Evolutionary conservation across 2,329 filamentous ascomycete genomes (phyloP), one percentile per base, ranked within the genome.

Genomic region (Trichoderma sp.): DNA sequence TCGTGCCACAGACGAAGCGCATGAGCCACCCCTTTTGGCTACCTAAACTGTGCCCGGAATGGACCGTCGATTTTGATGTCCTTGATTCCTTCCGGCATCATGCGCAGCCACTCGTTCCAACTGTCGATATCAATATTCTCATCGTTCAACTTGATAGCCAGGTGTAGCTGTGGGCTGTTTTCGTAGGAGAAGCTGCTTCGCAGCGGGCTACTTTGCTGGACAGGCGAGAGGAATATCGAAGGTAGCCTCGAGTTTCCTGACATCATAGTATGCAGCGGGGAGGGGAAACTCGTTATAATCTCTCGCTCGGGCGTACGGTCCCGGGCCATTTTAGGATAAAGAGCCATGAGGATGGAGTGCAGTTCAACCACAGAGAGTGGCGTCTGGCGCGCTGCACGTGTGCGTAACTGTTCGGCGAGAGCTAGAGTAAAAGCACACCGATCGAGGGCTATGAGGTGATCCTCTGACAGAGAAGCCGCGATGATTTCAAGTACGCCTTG

Each of bases 81-180:
- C 78, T 84, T 87, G 77, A 91, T 86, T 8, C 88, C 87, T 75
- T 90, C 88, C 2, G 89, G 89, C 86, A 91, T 89, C 79, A 88
- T 83, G 27, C 89, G 87, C 77, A 91, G 81, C 89, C 89, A 91
- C 79, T 91, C 89, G 72, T 86, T 84, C 89, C 89, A 90, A 73
- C 83, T 86, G 68, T 91, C 88, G 71, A 87, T 80, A 76, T 89
- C 87, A 76, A 89, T 82, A 35, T 85, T 85, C 29, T 89, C 88
- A 56, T 90, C 88, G 3, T 85, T 85, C 59, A 91, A 81, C 31
- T 86, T 85, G 73, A 91, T 85, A 11, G 86, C 87, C 8, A 91
- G 79, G 69, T 86, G 87, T 45, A 91, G 77, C 73, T 88, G 86
- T 3, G 86, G 84, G 31, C 85, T 86, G n/a, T 85, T 85, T 67